phyloP scores from a whole-genome alignment of 1,139 yeast genomes.

The Yamadazyma sp. region DNA sequence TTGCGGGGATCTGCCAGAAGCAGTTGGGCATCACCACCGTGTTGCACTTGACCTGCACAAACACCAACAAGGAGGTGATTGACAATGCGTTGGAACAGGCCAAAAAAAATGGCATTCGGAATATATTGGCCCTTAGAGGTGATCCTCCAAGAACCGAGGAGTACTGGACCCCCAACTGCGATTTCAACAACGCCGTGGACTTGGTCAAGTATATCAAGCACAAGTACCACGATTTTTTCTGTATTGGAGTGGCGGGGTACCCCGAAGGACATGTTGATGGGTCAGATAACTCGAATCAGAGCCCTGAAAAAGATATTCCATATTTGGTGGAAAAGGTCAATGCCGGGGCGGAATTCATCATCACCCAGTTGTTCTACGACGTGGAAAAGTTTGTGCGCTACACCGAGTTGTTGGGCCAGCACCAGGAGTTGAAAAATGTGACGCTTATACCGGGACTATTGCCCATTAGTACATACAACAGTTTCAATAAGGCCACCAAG shows the following conservation, averaged over 20 bases:
- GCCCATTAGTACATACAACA: conserved; percentile 91
- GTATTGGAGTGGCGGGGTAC: conserved; percentile 91
- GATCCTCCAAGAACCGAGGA: conserved; percentile 92
- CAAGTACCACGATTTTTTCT: conserved; percentile 71
- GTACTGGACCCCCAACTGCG: conserved; percentile 57
- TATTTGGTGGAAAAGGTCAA: conserved; percentile 56
- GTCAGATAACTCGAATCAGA: conserved; percentile 60
- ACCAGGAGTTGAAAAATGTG: conserved; percentile 41
- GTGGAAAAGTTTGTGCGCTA: conserved; percentile 40
- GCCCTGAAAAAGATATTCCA: conserved; percentile 65
- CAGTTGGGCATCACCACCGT: conserved; percentile 84
- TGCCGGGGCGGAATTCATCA: conserved; percentile 48
- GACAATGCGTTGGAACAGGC: conserved; percentile 79
- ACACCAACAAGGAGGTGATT: conserved; percentile 73
- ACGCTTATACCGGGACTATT: conserved; percentile 87
- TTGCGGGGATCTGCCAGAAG: conserved; percentile 75
- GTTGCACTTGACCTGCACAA: conserved; percentile 93
- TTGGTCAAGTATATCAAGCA: conserved; percentile 73
- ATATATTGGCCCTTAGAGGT: conserved; percentile 90
- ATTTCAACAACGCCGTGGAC: conserved; percentile 77
- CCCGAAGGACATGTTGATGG: conserved; percentile 97
- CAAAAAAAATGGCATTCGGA: conserved; percentile 73
- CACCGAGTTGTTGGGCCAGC: conserved; percentile 30
- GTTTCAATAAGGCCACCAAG: conserved; percentile 85
- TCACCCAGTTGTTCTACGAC: conserved; percentile 48